Percentiles rank a stretch among this genome's conserved stretches.
Evolutionary conservation across 176 grass and related monocot species (phyloP).

Genomic region (Carex scoparia): DNA sequence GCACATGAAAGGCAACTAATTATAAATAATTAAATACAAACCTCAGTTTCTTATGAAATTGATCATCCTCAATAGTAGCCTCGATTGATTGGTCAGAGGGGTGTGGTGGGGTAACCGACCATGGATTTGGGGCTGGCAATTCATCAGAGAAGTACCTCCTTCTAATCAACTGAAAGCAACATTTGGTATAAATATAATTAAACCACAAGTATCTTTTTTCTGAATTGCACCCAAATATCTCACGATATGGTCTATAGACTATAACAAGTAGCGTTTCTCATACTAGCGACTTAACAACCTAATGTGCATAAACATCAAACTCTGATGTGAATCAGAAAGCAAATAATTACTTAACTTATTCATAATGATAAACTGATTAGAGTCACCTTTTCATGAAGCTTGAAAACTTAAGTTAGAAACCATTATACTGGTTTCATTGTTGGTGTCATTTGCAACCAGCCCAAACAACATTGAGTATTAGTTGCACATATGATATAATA

Average conservation of each 20-base stretch:
- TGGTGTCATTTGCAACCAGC: neutral
- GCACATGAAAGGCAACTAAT: neutral
- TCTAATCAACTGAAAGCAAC: conserved; percentile 80
- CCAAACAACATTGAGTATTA: neutral
- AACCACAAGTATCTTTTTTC: neutral
- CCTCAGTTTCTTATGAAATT: conserved; percentile 67
- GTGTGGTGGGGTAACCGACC: conserved; percentile 51
- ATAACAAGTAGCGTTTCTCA: neutral
- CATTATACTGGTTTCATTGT: neutral
- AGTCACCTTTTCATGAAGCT: neutral
- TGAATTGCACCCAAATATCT: neutral
- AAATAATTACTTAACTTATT: neutral
- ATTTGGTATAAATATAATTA: conserved; percentile 3
- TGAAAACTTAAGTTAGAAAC: neutral
- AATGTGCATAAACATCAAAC: neutral
- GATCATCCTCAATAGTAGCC: conserved; percentile 57
- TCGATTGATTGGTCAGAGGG: conserved; percentile 53
- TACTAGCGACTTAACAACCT: neutral
- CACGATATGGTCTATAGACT: neutral
- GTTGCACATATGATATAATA: neutral
- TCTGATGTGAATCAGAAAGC: neutral
- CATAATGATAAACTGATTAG: neutral
- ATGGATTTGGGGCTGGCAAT: conserved; percentile 57
- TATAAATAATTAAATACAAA: conserved; percentile 13
- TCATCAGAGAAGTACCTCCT: conserved; percentile 95